Percentiles rank a stretch among this genome's conserved stretches.
Evolutionary conservation across 441 rosid genomes (phyloP).

Genomic region (Flueggea neowawraea): DNA sequence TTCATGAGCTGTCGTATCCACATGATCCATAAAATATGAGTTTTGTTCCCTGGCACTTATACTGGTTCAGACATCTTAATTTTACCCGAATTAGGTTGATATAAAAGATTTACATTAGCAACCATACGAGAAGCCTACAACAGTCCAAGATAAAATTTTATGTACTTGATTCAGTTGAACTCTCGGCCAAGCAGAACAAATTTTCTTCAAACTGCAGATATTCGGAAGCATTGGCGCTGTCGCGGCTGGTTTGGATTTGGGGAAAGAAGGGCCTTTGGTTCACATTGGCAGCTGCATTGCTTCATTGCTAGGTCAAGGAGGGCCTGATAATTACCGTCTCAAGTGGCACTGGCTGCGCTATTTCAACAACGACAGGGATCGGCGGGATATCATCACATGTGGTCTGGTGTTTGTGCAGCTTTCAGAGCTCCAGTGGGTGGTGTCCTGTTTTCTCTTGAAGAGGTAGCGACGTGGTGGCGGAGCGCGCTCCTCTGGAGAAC

Average conservation of each 20-base stretch:
- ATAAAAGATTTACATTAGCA: too few relatives aligned
- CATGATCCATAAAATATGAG: too few relatives aligned
- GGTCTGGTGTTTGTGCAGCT: slow-evolving; percentile 96
- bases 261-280: slow-evolving; percentile 95
- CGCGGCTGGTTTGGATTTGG: slow-evolving; percentile 87
- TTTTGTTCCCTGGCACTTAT: too few relatives aligned
- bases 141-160: too few relatives aligned
- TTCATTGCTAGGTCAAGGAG: slow-evolving; percentile 83
- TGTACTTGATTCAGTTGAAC: too few relatives aligned
- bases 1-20: too few relatives aligned
- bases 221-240: slow-evolving; percentile 95
- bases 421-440: slow-evolving; percentile 95
- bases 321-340: slow-evolving; percentile 65
- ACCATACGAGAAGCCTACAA: too few relatives aligned
- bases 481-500: slow-evolving; percentile 93
- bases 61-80: too few relatives aligned
- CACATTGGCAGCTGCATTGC: slow-evolving; percentile 89
- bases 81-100: too few relatives aligned
- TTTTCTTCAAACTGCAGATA: slow-evolving; percentile 35
- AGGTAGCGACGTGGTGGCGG: slow-evolving; percentile 99
- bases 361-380: slow-evolving; percentile 89
- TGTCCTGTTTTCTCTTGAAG: slow-evolving; percentile 83
- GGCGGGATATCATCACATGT: slow-evolving; percentile 85
- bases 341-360: slow-evolving; percentile 95
- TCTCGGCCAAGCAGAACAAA: background rate